Base-by-base conservation (phyloP, 75 land plant genomes). In the Larix kaempferi region DNA sequence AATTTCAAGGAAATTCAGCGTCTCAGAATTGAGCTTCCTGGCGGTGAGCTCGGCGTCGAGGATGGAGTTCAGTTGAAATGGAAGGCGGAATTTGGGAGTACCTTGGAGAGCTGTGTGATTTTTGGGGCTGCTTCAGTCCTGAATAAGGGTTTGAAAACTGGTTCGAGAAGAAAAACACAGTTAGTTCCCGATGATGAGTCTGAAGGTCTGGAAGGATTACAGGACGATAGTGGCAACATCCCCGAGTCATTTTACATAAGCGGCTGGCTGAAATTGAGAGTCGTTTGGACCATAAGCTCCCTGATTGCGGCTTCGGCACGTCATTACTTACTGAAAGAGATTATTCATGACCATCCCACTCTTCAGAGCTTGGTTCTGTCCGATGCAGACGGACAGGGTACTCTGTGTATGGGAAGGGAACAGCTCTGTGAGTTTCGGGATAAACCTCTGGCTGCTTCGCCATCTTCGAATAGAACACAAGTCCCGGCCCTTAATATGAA, bases 281-380 rank as follows among this genome's bases (percentile, higher is more conserved):
- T 88, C 35, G 80, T 85, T 56, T 85, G 87, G 89, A 88, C 87
- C 19, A 85, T 88, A 26, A 85, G 89, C 65, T 49, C 89, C 14
- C 69, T 88, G 75, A 85, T 88, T n/a, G 87, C 89, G 59, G 89
- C 89, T 22, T 85, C 89, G 3, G 83, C 74, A 3, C 56, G 88
- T 71, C 96, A 93, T 83, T 88, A 76, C 44, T 80, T 91, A n/a
- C 81, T 93, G 12, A 86, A 84, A 65, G 86, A 80, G 69, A 89
- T 89, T 3, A 75, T 93, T 3, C 44, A 59, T 4, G 86, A 89
- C 3, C 90, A 84, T 76, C 85, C 87, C 6, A 84, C 78, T 41
- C 82, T 93, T 12, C 76, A 81, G 33, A 86, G 79, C 39, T 75
- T 89, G 19, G 80, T 84, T 5, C 76, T 93, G 21, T 84, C 86